Percentiles rank a stretch among this genome's conserved stretches.
Conservation (phyloP, 2,329 filamentous ascomycete genomes). For the Dothistroma pini region DNA sequence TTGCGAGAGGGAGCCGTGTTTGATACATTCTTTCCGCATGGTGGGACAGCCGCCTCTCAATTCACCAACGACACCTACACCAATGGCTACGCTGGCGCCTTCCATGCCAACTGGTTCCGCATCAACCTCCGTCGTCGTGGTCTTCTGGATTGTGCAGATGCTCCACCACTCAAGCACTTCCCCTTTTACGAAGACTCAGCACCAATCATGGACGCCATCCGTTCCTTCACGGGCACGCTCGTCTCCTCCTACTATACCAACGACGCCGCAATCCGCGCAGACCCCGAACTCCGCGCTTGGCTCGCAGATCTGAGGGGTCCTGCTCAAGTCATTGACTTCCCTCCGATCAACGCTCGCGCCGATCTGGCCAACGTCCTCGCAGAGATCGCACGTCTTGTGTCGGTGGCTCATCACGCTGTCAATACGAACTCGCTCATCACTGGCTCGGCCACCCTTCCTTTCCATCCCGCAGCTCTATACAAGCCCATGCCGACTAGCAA, state of each 20-base stretch:
- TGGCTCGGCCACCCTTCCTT: conserved; percentile 39
- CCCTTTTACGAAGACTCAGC: conserved; percentile 46
- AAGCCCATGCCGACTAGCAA: conserved; percentile 40
- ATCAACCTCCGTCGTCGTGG: conserved; percentile 40
- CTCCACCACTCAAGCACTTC: conserved; percentile 41
- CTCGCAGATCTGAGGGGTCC: conserved; percentile 39
- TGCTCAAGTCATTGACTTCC: conserved; percentile 44
- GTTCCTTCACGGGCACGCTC: conserved; percentile 40
- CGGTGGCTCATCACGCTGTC: conserved; percentile 42
- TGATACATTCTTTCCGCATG: conserved; percentile 18
- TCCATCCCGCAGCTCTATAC: conserved; percentile 44
- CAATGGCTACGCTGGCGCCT: conserved; percentile 24
- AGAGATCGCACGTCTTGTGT: conserved; percentile 38
- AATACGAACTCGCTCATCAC: conserved; percentile 43
- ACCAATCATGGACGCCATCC: conserved; percentile 38
- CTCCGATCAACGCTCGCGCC: conserved; percentile 25
- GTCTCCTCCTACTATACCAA: conserved; percentile 45
- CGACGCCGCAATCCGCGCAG: conserved; percentile 33
- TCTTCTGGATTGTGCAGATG: conserved; percentile 37
- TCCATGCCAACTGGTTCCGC: conserved; percentile 41
- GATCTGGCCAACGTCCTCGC: conserved; percentile 43
- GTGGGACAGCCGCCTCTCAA: conserved; percentile 13
- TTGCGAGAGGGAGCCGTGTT: conserved; percentile 28
- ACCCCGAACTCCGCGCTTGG: conserved; percentile 47
- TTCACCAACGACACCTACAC: conserved; percentile 17